phyloP scores from a whole-genome alignment of 805 yeast genomes.

The Saccharomycopsis fermentans region DNA sequence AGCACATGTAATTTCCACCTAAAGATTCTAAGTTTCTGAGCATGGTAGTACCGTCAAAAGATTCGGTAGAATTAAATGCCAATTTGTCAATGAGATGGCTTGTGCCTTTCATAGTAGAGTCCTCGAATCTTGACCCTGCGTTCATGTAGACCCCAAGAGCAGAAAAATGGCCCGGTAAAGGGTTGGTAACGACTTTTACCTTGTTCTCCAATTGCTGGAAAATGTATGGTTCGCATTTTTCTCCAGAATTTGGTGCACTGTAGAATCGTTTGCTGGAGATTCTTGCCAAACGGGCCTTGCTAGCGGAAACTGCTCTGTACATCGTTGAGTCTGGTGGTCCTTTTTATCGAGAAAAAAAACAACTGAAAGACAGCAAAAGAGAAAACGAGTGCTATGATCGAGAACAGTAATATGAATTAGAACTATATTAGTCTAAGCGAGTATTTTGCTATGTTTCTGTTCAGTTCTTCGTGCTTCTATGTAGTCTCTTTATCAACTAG shows the following conservation, averaged over 20 bases:
- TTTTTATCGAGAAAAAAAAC: not conserved
- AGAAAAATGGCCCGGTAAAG: constrained; percentile 81
- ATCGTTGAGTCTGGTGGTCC: not conserved
- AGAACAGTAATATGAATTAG: not conserved
- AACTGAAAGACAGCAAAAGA: not conserved
- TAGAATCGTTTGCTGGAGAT: not conserved
- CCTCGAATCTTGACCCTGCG: constrained; percentile 85
- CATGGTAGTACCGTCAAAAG: constrained; percentile 56
- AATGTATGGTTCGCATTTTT: constrained; percentile 13
- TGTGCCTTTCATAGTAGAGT: constrained; percentile 49
- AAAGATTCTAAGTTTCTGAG: constrained; percentile 61
- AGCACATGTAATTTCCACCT: constrained; percentile 93
- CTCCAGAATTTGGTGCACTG: not conserved
- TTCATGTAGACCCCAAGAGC: constrained; percentile 83
- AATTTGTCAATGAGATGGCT: constrained; percentile 79
- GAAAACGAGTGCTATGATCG: no score
- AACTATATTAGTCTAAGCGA: not conserved
- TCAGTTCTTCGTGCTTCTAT: no score
- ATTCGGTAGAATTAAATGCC: constrained; percentile 66
- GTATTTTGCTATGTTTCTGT: no score
- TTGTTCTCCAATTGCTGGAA: constrained; percentile 48
- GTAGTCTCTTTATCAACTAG: no score
- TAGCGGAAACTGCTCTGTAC: not conserved
- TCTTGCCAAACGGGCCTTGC: not conserved
- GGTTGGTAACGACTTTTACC: constrained; percentile 70